phyloP scores from a whole-genome alignment of 1,284 basidiomycete genomes.

The Papiliotrema laurentii region DNA sequence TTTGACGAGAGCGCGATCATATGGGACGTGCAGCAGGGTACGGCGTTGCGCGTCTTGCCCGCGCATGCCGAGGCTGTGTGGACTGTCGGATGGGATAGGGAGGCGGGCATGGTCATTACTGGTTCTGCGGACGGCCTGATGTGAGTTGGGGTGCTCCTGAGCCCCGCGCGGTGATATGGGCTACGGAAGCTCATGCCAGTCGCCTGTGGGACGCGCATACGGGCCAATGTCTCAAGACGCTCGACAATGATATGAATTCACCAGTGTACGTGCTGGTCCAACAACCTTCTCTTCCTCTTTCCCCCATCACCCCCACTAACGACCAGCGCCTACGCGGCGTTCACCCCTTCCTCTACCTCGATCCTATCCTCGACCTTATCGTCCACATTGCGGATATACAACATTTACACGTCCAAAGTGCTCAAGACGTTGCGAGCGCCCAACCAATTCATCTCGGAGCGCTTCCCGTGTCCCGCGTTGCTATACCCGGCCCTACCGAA shows the following conservation, averaged over 20 bases:
- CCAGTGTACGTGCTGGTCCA: slow-evolving; percentile 61
- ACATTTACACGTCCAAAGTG: slow-evolving; percentile 83
- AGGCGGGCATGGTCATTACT: slow-evolving; percentile 89
- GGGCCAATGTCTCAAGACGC: slow-evolving; percentile 93
- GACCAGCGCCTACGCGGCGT: slow-evolving; percentile 50
- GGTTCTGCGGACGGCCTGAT: slow-evolving; percentile 95
- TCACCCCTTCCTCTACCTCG: slow-evolving; percentile 87
- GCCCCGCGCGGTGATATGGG: not conserved
- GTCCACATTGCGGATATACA: slow-evolving; percentile 89
- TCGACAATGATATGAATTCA: slow-evolving; percentile 93
- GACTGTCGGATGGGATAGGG: slow-evolving; percentile 84
- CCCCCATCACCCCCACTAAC: not conserved
- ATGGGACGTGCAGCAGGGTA: slow-evolving; percentile 89
- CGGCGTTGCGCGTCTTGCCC: slow-evolving; percentile 72
- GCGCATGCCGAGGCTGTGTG: slow-evolving; percentile 97
- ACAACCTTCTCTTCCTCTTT: not conserved
- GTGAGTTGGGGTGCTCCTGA: slow-evolving; percentile 53
- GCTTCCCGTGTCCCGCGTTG: slow-evolving; percentile 30
- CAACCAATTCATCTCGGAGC: slow-evolving; percentile 23
- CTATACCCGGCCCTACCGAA: slow-evolving; percentile 17
- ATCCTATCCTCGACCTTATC: slow-evolving; percentile 87
- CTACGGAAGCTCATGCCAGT: slow-evolving; percentile 49
- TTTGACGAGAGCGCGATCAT: slow-evolving; percentile 93
- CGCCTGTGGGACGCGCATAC: slow-evolving; percentile 96
- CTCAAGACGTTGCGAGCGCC: slow-evolving; percentile 68